Percentiles rank a stretch among this genome's conserved stretches.
These are phyloP conservation scores for Penicillium longicatenatum DNA, from an alignment of 495 filamentous ascomycete genomes.

Conservation along the genomic window DNA sequence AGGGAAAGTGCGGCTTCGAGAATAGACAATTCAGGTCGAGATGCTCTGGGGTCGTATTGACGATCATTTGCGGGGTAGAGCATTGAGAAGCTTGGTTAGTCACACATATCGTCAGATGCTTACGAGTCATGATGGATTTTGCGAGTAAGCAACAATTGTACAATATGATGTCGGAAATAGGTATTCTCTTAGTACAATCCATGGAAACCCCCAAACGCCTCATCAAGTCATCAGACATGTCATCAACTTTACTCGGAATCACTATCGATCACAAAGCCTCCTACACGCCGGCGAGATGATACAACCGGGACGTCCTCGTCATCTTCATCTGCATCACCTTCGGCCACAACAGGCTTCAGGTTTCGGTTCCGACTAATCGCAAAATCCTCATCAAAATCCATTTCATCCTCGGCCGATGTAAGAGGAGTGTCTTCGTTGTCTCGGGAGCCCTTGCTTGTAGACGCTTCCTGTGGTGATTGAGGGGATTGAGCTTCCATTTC, in stretches of 20 bases:
- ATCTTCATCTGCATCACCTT: slow-evolving; percentile 19
- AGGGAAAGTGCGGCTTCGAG: no score
- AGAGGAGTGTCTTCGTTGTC: slow-evolving; percentile 34
- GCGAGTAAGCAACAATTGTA: slow-evolving; percentile 38
- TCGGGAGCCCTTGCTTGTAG: slow-evolving; percentile 22
- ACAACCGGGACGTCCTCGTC: slow-evolving; percentile 38
- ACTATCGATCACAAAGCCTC: slow-evolving; percentile 53
- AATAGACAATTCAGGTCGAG: no score
- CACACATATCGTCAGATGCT: no score
- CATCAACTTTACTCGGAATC: slow-evolving; percentile 46
- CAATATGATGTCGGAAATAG: slow-evolving; percentile 10
- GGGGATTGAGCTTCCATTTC: slow-evolving; percentile 28
- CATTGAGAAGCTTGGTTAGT: no score
- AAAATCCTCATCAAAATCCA: slow-evolving; percentile 43
- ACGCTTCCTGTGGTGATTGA: slow-evolving; percentile 19
- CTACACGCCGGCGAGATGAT: slow-evolving; percentile 41
- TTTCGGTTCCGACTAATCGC: slow-evolving; percentile 35
- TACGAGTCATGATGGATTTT: slow-evolving; percentile 25
- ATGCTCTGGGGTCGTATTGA: no score
- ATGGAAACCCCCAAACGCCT: slow-evolving; percentile 30
- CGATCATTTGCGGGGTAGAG: no score
- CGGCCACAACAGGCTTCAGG: slow-evolving; percentile 10
- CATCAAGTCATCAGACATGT: slow-evolving; percentile 31
- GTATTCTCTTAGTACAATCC: slow-evolving; percentile 18
- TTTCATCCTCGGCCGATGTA: slow-evolving; percentile 35